Conservation (phyloP, 176 grass and related monocot genomes). For the Guadua angustifolia region DNA sequence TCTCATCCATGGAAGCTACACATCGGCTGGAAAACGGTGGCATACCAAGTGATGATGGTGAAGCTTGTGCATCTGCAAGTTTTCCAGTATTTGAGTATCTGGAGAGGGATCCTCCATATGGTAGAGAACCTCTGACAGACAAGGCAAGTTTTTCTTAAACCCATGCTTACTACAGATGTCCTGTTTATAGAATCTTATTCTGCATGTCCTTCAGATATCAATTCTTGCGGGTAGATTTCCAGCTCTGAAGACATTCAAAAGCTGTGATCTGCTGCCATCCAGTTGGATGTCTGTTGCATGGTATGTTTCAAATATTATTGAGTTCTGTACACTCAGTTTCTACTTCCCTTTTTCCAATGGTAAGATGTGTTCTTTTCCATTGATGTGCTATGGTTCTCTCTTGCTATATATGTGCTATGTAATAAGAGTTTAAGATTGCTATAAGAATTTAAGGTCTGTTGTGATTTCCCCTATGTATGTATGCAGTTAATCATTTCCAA, state of each 20-base stretch:
- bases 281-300: conserved; percentile 99
- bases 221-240: conserved; percentile 83
- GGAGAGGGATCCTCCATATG: conserved; percentile 79
- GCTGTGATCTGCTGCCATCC: conserved; percentile 75
- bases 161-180: conserved; percentile 19
- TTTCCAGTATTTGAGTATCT: conserved; percentile 76
- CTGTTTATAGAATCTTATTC: conserved; percentile 41
- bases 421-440: background rate
- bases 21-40: conserved; percentile 55
- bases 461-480: background rate
- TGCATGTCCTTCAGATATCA: conserved; percentile 64
- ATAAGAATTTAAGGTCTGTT: background rate
- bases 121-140: conserved; percentile 90
- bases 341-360: conserved; percentile 1
- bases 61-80: conserved; percentile 46
- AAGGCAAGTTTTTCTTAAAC: conserved; percentile 56
- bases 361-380: background rate
- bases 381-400: background rate
- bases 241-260: conserved; percentile 79
- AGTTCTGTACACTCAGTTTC: background rate
- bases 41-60: conserved; percentile 50
- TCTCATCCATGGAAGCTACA: conserved; percentile 51
- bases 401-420: background rate
- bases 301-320: conserved; percentile 51
- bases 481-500: background rate